Percentiles rank a stretch among this genome's conserved stretches.
Evolutionary conservation across 345 rosid genomes (phyloP).

Genomic region (Lenwebbia sp.): DNA sequence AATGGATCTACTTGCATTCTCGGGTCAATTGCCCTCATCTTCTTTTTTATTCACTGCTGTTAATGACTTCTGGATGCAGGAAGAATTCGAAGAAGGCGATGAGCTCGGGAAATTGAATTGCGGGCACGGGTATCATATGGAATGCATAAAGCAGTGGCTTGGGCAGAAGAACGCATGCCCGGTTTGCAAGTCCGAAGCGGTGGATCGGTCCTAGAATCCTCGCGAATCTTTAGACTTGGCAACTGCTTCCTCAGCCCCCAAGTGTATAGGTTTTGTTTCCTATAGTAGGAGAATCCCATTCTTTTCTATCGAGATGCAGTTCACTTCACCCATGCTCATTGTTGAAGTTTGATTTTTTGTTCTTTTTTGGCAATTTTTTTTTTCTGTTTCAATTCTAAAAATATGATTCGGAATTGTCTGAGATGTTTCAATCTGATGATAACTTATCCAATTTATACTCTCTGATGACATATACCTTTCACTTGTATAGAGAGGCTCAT

Average conservation of each 20-base stretch:
- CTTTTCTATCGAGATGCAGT: background rate
- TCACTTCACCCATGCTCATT: background rate
- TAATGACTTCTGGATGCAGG: slow-evolving; percentile 26
- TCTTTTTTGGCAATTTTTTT: background rate
- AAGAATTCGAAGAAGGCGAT: slow-evolving; percentile 59
- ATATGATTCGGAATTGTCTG: background rate
- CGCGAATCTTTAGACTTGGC: background rate
- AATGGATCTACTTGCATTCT: background rate
- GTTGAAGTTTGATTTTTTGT: background rate
- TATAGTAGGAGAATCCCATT: background rate
- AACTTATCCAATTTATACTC: background rate
- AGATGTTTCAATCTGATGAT: background rate
- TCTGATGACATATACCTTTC: background rate
- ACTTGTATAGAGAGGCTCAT: background rate
- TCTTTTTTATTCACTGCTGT: background rate
- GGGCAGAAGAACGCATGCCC: slow-evolving; percentile 74
- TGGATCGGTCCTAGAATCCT: slow-evolving; percentile 21
- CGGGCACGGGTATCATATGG: slow-evolving; percentile 69
- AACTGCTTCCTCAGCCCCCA: background rate
- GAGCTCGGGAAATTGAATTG: slow-evolving; percentile 67
- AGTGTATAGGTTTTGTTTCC: slow-evolving; percentile 27
- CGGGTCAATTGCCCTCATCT: background rate
- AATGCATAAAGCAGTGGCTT: slow-evolving; percentile 86
- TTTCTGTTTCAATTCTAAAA: background rate
- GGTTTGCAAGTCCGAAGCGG: slow-evolving; percentile 62